Percentiles rank a stretch among this genome's conserved stretches.
Evolutionary conservation across 2,329 filamentous ascomycete genomes (phyloP).

Genomic region (Intubia oerlemansii): DNA sequence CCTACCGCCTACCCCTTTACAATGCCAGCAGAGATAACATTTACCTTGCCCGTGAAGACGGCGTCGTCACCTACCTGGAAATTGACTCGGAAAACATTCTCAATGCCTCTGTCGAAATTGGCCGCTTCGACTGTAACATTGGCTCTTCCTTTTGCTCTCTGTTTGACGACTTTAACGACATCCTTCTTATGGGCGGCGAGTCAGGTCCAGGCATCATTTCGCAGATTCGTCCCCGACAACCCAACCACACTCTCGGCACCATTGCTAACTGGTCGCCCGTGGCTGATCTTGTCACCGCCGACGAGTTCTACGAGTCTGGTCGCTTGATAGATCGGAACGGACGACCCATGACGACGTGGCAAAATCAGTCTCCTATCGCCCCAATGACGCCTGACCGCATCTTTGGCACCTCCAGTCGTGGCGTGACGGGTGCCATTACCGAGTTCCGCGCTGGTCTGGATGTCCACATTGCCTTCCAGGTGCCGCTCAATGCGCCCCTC

Average conservation of each 20-base stretch:
- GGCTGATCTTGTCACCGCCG: conserved; percentile 31
- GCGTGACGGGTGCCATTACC: conserved; percentile 37
- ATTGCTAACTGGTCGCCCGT: conserved; percentile 43
- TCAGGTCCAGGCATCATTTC: conserved; percentile 56
- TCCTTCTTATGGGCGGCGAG: conserved; percentile 62
- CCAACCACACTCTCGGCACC: conserved; percentile 24
- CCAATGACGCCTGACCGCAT: conserved; percentile 34
- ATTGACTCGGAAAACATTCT: conserved; percentile 36
- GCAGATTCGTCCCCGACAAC: conserved; percentile 28
- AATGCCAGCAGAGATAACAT: conserved; percentile 51
- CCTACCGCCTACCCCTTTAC: conserved; percentile 42
- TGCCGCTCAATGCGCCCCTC: conserved; percentile 26
- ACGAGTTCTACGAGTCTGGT: conserved; percentile 11
- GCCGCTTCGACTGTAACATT: conserved; percentile 50
- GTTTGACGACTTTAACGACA: conserved; percentile 46
- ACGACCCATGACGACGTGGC: conserved; percentile 8
- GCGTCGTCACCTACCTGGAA: conserved; percentile 52
- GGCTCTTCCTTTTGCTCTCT: conserved; percentile 64
- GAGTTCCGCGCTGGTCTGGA: conserved; percentile 51
- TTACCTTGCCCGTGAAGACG: conserved; percentile 77
- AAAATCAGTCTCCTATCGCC: conserved; percentile 20
- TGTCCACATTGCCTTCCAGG: conserved; percentile 39
- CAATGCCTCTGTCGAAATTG: conserved; percentile 34
- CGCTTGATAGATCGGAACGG: conserved; percentile 3
- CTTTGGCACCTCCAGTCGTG: conserved; percentile 46